Evolutionary conservation across 345 rosid genomes (phyloP).

Genomic region (Lepidium sativum): DNA sequence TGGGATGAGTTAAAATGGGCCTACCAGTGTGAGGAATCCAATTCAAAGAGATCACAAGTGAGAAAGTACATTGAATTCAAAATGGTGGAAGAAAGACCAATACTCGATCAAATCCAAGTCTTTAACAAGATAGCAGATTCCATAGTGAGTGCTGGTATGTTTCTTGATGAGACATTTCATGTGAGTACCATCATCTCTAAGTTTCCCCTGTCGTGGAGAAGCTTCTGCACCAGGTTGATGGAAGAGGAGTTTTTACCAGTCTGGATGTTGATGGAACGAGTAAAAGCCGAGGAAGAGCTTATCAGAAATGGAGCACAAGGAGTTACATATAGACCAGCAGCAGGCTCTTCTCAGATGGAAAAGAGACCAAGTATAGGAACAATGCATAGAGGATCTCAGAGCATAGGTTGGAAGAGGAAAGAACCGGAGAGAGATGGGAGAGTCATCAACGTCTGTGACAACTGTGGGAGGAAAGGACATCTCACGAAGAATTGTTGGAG

Average conservation of each 20-base stretch:
- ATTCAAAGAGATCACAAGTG: constrained; percentile 56
- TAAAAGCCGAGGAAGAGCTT: constrained; percentile 49
- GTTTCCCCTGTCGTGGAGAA: constrained; percentile 81
- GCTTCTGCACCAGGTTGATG: constrained; percentile 49
- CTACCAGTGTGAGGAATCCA: constrained; percentile 53
- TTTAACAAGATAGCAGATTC: constrained; percentile 66
- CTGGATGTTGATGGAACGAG: constrained; percentile 44
- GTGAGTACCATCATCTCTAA: constrained; percentile 60
- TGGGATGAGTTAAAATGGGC: constrained; percentile 74
- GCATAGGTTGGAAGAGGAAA: constrained; percentile 30
- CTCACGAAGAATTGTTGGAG: constrained; percentile 36
- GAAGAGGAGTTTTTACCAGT: constrained; percentile 47
- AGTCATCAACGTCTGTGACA: constrained; percentile 30
- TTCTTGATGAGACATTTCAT: constrained; percentile 66
- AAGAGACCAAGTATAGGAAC: constrained; percentile 32
- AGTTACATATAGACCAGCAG: constrained; percentile 18
- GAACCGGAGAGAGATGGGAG: constrained; percentile 31
- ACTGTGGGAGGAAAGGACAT: constrained; percentile 70
- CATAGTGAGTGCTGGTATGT: constrained; percentile 50
- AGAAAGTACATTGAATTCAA: constrained; percentile 70
- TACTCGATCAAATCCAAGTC: constrained; percentile 52
- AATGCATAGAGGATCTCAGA: constrained; percentile 17
- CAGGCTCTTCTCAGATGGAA: constrained; percentile 22
- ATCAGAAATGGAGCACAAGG: constrained; percentile 23
- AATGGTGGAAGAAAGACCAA: constrained; percentile 48